Base-by-base conservation (phyloP, 345 rosid species). In the Boechera retrofracta region DNA sequence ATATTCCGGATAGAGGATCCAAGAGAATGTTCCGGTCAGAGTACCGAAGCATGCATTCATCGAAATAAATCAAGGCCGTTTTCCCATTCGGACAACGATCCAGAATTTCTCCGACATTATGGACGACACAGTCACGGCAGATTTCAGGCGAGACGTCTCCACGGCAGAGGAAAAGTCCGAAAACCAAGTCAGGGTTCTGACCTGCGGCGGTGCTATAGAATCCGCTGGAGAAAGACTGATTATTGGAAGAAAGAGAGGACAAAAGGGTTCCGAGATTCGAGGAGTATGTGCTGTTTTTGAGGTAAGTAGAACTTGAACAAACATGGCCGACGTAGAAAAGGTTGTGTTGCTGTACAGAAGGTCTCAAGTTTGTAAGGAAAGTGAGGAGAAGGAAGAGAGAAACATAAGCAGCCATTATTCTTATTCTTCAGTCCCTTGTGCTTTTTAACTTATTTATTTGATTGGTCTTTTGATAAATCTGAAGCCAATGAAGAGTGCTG, bases 191-290 rank as follows among this genome's bases (percentile, higher is more conserved):
- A 1, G 73, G 73, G 12, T 1, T 31, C n/a, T 58, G 51, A 8
- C 88, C 89, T 26, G 81, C 60, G 5, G 15, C n/a, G 8, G n/a
- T 5, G 67, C 77, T 86, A 58, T 67, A 74, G 72, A 81, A 88
- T 38, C 85, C 83, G 3, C 1, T 49, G 31, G 76, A 72, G 53
- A 21, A 62, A 3, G 16, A 16, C 16, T 12, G 16, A 16, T 16
- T 18, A 0, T 1, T n/a, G 5, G 55, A 56, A 45, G 75, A 59
- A 33, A 71, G 26, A 58, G 58, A 18, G 11, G 5, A 8, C 49
- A 60, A 60, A 47, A 71, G 75, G 28, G 35, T 71, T 33, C 10
- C 0, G 28, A 71, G 75, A 52, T 60, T 60, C 10, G 35, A 32
- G 6, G 6, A 32, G 6, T 32, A 32, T 32, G 26, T 71, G 47